Evolutionary conservation across 192 early-diverging fungal genomes (phyloP).

Genomic region (Coemansia sp.): DNA sequence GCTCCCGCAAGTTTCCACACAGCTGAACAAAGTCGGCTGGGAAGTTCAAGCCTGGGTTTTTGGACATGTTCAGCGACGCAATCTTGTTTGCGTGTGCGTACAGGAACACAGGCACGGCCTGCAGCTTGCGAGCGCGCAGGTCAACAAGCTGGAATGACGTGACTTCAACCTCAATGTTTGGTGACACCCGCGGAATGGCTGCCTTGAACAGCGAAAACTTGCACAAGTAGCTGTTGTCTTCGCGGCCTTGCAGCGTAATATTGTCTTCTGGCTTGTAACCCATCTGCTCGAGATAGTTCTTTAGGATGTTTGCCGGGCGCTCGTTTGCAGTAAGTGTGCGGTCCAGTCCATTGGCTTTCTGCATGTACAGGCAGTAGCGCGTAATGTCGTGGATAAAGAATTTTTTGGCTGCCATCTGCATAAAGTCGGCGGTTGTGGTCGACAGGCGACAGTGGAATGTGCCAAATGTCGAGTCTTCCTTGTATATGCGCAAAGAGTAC

Average conservation of each 20-base stretch:
- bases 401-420: conserved; percentile 74
- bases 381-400: conserved; percentile 77
- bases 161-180: conserved; percentile 54
- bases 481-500: conserved; percentile 76
- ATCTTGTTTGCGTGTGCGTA: conserved; percentile 72
- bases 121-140: conserved; percentile 68
- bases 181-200: conserved; percentile 55
- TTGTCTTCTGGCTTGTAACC: conserved; percentile 78
- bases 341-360: conserved; percentile 60
- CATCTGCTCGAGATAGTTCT: conserved; percentile 70
- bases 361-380: conserved; percentile 47
- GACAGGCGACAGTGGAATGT: conserved; percentile 70
- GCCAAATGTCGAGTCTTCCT: conserved; percentile 76
- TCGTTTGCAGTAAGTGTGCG: conserved; percentile 69
- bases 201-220: conserved; percentile 73
- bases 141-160: conserved; percentile 65
- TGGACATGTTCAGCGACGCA: conserved; percentile 75
- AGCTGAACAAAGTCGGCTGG: conserved; percentile 82
- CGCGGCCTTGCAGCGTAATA: conserved; percentile 74
- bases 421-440: conserved; percentile 73
- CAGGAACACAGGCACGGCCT: conserved; percentile 77
- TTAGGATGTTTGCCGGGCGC: conserved; percentile 72
- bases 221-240: conserved; percentile 83
- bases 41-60: conserved; percentile 77
- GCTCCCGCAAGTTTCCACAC: conserved; percentile 64